These are phyloP conservation scores for Fusarium ambrosium DNA, from an alignment of 2,329 filamentous ascomycete genomes.

Conservation along the genomic window DNA sequence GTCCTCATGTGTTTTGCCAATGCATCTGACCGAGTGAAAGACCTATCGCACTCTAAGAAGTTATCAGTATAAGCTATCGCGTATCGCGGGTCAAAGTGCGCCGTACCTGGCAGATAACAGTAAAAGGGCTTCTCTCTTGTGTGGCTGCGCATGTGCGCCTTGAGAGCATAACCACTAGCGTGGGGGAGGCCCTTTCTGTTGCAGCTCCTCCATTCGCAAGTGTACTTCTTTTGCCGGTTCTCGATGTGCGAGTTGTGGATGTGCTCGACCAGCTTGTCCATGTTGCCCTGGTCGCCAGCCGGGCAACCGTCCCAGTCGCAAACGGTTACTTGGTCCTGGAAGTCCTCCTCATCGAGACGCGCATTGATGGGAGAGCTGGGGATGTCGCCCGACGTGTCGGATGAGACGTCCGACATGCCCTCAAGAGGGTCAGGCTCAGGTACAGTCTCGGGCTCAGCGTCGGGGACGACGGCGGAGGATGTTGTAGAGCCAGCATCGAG, in stretches of 20 bases:
- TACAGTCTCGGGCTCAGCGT: slow-evolving; percentile 60
- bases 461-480: slow-evolving; percentile 59
- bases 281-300: slow-evolving; percentile 79
- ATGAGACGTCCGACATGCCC: slow-evolving; percentile 81
- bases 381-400: slow-evolving; percentile 89
- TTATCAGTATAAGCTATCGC: slow-evolving; percentile 11
- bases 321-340: slow-evolving; percentile 81
- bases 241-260: slow-evolving; percentile 96
- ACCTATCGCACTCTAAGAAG: slow-evolving; percentile 88
- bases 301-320: slow-evolving; percentile 85
- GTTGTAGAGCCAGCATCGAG: slow-evolving; percentile 60
- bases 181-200: slow-evolving; percentile 89
- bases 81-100: not conserved
- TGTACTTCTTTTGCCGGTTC: slow-evolving; percentile 93
- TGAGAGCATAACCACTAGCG: slow-evolving; percentile 94
- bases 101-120: slow-evolving; percentile 89
- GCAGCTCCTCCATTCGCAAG: slow-evolving; percentile 97
- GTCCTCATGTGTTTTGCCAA: slow-evolving; percentile 99
- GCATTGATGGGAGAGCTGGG: slow-evolving; percentile 78
- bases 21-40: slow-evolving; percentile 95
- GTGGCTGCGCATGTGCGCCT: slow-evolving; percentile 97
- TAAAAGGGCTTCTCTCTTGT: slow-evolving; percentile 99
- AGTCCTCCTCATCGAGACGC: slow-evolving; percentile 79
- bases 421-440: slow-evolving; percentile 67
- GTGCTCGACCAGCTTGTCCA: slow-evolving; percentile 85